Percentiles rank a stretch among this genome's conserved stretches.
Conservation (phyloP, 352 stramenopile genomes). For the Pythium scleroteichum region DNA sequence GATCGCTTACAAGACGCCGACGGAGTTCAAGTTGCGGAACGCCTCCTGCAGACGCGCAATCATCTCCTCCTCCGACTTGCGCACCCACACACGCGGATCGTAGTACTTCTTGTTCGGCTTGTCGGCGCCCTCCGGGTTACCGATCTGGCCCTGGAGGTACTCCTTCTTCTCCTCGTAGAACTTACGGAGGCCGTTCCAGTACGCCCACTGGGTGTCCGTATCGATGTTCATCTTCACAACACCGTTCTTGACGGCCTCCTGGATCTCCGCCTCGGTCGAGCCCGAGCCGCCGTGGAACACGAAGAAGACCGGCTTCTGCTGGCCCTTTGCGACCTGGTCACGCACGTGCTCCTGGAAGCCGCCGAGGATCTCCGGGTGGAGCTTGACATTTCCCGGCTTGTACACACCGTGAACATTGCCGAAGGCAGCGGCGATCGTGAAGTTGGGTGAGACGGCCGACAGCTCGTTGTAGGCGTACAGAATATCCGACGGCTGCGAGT, state of each 20-base stretch:
- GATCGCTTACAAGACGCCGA: constrained; percentile 57
- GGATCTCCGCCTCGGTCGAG: constrained; percentile 96
- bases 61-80: constrained; percentile 97
- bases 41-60: constrained; percentile 88
- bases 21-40: constrained; percentile 91
- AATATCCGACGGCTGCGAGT: constrained; percentile 93
- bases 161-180: constrained; percentile 98
- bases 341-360: constrained; percentile 93
- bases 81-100: constrained; percentile 96
- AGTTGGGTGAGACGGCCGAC: constrained; percentile 88
- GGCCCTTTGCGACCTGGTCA: constrained; percentile 62
- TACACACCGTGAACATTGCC: constrained; percentile 99
- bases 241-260: constrained; percentile 94
- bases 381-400: constrained; percentile 98
- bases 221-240: constrained; percentile 99
- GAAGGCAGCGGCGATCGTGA: constrained; percentile 97
- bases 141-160: constrained; percentile 98
- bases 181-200: constrained; percentile 97
- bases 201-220: constrained; percentile 99
- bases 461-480: constrained; percentile 96
- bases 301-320: constrained; percentile 97
- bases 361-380: constrained; percentile 96
- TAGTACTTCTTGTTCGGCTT: constrained; percentile 99
- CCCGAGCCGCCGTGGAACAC: constrained; percentile 99
- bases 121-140: constrained; percentile 96